Percentiles rank a stretch among this genome's conserved stretches.
Evolutionary conservation across 2,329 filamentous ascomycete genomes (phyloP).

Genomic region (Alternaria conjuncta): DNA sequence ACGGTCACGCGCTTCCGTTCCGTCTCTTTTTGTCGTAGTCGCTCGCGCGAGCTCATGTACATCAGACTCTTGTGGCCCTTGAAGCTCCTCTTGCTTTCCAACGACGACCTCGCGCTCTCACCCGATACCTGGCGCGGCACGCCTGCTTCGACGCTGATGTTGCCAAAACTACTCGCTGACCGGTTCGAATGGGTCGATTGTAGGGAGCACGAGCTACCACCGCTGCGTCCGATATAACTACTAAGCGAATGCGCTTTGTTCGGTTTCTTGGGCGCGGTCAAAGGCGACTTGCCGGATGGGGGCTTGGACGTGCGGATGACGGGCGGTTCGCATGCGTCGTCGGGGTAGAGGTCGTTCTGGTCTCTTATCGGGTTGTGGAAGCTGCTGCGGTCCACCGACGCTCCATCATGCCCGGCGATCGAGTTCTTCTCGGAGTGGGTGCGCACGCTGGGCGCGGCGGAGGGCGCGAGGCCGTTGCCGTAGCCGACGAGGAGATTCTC

Average conservation of each 20-base stretch:
- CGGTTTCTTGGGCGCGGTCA: conserved; percentile 65
- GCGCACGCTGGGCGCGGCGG: conserved; percentile 25
- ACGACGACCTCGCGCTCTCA: conserved; percentile 42
- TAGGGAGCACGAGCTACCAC: conserved; percentile 43
- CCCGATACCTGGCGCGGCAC: conserved; percentile 33
- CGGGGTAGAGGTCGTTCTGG: conserved; percentile 57
- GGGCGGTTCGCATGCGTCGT: conserved; percentile 69
- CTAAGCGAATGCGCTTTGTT: conserved; percentile 58
- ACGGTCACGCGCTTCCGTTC: conserved; percentile 64
- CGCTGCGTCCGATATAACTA: conserved; percentile 61
- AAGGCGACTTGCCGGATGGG: conserved; percentile 74
- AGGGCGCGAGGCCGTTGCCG: conserved; percentile 41
- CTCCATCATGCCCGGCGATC: conserved; percentile 47
- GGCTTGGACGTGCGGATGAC: conserved; percentile 83
- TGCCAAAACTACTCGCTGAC: conserved; percentile 48
- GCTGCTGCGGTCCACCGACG: conserved; percentile 76
- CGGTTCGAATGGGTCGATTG: conserved; percentile 45
- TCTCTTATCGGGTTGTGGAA: conserved; percentile 62
- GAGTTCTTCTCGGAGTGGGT: conserved; percentile 33
- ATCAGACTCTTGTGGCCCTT: conserved; percentile 63
- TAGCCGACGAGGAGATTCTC: conserved; percentile 57
- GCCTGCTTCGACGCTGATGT: conserved; percentile 50
- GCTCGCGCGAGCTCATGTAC: conserved; percentile 77
- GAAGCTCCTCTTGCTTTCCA: conserved; percentile 44
- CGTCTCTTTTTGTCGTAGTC: conserved; percentile 66